A percentile compares a stretch with the other conserved stretches of the same genome.
These are phyloP conservation scores for Rutstroemia sp. DNA, from an alignment of 2,329 filamentous ascomycete species.

Conservation along the genomic window DNA sequence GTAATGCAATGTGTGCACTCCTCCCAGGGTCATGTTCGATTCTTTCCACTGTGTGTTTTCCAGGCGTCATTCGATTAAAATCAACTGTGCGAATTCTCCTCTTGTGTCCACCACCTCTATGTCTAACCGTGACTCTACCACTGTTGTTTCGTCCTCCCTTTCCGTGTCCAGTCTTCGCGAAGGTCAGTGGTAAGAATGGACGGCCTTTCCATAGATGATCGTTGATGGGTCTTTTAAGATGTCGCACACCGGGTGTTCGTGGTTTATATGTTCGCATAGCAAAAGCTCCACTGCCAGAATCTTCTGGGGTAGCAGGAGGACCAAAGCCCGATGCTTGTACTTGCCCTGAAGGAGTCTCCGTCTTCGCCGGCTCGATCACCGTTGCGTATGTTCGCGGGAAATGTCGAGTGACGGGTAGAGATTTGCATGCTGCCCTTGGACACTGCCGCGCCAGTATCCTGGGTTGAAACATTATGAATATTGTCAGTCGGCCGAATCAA, in stretches of 20 bases:
- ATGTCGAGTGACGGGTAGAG: constrained; percentile 37
- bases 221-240: constrained; percentile 87
- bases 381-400: constrained; percentile 46
- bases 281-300: constrained; percentile 32
- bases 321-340: constrained; percentile 35
- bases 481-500: constrained; percentile 1
- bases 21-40: constrained; percentile 95
- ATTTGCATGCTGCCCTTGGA: constrained; percentile 38
- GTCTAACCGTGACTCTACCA: constrained; percentile 79
- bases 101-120: constrained; percentile 88
- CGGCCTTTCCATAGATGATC: constrained; percentile 95
- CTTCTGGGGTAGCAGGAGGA: constrained; percentile 35
- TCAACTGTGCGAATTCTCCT: constrained; percentile 87
- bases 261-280: constrained; percentile 81
- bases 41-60: constrained; percentile 81
- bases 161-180: constrained; percentile 83
- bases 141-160: constrained; percentile 90
- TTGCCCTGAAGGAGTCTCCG: constrained; percentile 31
- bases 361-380: constrained; percentile 31
- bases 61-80: constrained; percentile 70
- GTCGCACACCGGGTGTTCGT: constrained; percentile 83
- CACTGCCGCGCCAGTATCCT: constrained; percentile 46
- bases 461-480: constrained; percentile 53
- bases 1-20: constrained; percentile 83
- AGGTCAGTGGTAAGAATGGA: constrained; percentile 74